phyloP scores from a whole-genome alignment of 805 yeast species.

The Saccharomycopsis capsularis region DNA sequence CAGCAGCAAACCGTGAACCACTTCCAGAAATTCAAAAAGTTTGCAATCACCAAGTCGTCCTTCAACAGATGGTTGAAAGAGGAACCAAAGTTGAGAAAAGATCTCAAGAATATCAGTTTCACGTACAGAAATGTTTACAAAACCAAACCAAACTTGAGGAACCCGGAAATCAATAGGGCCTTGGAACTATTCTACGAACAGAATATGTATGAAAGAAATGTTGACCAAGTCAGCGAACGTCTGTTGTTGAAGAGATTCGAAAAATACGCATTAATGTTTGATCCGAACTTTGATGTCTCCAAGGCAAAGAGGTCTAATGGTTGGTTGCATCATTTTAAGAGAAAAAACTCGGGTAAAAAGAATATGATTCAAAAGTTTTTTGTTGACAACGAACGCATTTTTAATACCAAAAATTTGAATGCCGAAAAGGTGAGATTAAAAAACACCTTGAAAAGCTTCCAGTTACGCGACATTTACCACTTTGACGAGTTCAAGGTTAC shows the following conservation, averaged over 20 bases:
- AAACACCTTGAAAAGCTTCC: conserved; percentile 20
- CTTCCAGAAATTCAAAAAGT: conserved; percentile 28
- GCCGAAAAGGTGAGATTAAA: conserved; percentile 27
- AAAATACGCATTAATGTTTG: conserved; percentile 11
- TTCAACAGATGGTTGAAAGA: conserved; percentile 35
- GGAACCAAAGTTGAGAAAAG: conserved; percentile 29
- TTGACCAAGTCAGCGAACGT: conserved; percentile 26
- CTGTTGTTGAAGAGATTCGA: conserved; percentile 30
- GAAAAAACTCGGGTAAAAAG: conserved; percentile 26
- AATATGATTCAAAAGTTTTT: conserved; percentile 28
- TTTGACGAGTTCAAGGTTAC: conserved; percentile 32
- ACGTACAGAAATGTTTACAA: conserved; percentile 28
- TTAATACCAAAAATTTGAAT: conserved; percentile 20
- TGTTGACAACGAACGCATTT: conserved; percentile 18
- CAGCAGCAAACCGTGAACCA: conserved; percentile 32
- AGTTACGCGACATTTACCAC: conserved; percentile 29
- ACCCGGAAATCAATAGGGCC: conserved; percentile 32
- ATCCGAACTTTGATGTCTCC: conserved; percentile 10
- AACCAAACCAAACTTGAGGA: conserved; percentile 30
- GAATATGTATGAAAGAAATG: conserved; percentile 27
- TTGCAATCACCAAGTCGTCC: conserved; percentile 34
- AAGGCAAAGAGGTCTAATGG: conserved; percentile 31
- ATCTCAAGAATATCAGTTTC: conserved; percentile 26
- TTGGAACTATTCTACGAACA: conserved; percentile 34
- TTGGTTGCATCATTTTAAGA: conserved; percentile 36